Conservation (phyloP, 2,329 filamentous ascomycete genomes). For the Juglanconis juglandina region DNA sequence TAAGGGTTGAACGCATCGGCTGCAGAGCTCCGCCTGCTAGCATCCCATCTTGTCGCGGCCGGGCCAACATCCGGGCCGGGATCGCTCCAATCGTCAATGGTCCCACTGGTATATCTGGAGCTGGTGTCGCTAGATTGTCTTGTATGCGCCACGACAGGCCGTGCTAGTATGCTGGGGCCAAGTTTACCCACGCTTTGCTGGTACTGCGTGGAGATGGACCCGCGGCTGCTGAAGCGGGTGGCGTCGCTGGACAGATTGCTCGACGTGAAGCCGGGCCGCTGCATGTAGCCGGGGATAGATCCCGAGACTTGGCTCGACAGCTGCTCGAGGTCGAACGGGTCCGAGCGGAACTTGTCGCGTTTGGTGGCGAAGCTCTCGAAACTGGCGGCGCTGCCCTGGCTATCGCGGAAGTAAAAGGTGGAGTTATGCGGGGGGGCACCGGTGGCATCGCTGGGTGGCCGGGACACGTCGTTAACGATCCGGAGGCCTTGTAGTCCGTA, state of each 20-base stretch:
- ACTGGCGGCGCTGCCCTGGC: conserved; percentile 43
- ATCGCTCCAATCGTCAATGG: conserved; percentile 47
- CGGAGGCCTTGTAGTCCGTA: conserved; percentile 7
- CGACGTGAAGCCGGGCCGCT: conserved; percentile 28
- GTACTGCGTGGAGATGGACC: conserved; percentile 3
- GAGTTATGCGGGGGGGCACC: neutral
- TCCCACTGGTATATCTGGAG: conserved; percentile 49
- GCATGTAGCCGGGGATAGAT: conserved; percentile 21
- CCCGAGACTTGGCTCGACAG: conserved; percentile 35
- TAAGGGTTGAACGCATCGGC: neutral
- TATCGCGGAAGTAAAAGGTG: conserved; percentile 26
- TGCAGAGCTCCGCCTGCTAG: neutral
- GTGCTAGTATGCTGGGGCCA: conserved; percentile 20
- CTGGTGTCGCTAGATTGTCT: conserved; percentile 36
- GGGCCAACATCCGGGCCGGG: conserved; percentile 53
- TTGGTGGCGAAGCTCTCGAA: conserved; percentile 42
- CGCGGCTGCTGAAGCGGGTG: neutral
- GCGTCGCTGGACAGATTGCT: conserved; percentile 26
- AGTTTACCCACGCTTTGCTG: conserved; percentile 21
- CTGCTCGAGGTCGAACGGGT: conserved; percentile 63
- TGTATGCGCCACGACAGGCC: conserved; percentile 31
- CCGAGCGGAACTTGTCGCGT: conserved; percentile 58
- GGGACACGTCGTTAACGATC: conserved; percentile 15
- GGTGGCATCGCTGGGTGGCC: conserved; percentile 5
- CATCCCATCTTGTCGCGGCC: conserved; percentile 15